These are phyloP conservation scores for Xylaria sp. DNA, from an alignment of 495 filamentous ascomycete species.

Conservation along the genomic window DNA sequence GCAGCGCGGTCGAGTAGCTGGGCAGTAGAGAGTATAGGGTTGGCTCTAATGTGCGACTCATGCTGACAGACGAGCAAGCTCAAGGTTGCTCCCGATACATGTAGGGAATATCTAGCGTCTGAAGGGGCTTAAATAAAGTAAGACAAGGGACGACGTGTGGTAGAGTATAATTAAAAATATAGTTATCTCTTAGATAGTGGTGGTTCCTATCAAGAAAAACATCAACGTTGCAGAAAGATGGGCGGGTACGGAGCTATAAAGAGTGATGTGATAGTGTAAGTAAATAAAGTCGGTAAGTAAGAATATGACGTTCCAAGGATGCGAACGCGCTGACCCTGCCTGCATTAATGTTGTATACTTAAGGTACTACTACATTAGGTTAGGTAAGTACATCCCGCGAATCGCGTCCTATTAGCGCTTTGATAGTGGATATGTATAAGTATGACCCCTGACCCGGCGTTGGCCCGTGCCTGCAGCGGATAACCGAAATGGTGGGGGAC, in stretches of 20 bases:
- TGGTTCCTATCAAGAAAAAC: not conserved
- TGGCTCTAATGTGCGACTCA: conserved; percentile 80
- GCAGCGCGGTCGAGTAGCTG: conserved; percentile 73
- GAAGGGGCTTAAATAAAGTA: no score
- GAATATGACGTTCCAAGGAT: conserved; percentile 9
- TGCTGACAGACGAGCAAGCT: conserved; percentile 39
- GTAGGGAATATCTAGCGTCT: no score
- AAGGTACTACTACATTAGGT: no score
- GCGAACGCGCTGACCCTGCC: conserved; percentile 9
- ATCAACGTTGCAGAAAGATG: not conserved
- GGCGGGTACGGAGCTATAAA: not conserved
- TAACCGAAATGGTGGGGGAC: conserved; percentile 9
- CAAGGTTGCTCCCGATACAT: not conserved
- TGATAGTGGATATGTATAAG: conserved; percentile 15
- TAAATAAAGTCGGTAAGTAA: not conserved
- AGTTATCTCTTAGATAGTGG: no score
- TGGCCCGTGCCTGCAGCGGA: conserved; percentile 12
- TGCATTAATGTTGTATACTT: not conserved
- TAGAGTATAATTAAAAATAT: not conserved
- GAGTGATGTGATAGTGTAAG: not conserved
- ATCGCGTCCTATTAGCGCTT: conserved; percentile 7
- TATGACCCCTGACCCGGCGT: not conserved
- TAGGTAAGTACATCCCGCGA: not conserved
- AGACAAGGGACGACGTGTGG: no score
- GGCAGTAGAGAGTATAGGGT: conserved; percentile 79